phyloP scores from a whole-genome alignment of 306 rosid genomes.

The Fagus crenata region DNA sequence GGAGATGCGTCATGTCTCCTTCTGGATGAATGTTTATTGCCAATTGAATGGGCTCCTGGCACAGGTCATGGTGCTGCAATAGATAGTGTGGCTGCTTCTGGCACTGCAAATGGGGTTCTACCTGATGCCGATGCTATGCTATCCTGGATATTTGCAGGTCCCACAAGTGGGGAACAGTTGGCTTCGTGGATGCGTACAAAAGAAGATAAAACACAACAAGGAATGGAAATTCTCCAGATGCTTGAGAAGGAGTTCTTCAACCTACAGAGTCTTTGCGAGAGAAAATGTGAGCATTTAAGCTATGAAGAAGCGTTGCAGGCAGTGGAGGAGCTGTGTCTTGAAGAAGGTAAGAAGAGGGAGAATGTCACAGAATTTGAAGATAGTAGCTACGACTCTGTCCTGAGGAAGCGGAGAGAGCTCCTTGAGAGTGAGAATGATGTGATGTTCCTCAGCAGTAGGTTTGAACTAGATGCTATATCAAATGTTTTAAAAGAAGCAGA shows the following conservation, averaged over 20 bases:
- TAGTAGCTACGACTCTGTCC: slow-evolving; percentile 68
- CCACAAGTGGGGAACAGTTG: slow-evolving; percentile 71
- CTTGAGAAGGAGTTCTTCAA: slow-evolving; percentile 85
- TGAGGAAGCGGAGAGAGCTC: slow-evolving; percentile 80
- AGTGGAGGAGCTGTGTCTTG: slow-evolving; percentile 83
- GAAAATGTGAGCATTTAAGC: slow-evolving; percentile 69
- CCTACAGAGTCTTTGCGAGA: slow-evolving; percentile 76
- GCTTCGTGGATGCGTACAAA: slow-evolving; percentile 62
- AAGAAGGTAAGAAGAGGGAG: slow-evolving; percentile 80
- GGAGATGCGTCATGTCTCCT: slow-evolving; percentile 76
- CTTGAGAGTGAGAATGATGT: slow-evolving; percentile 63
- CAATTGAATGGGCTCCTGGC: slow-evolving; percentile 41
- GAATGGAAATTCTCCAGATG: slow-evolving; percentile 63
- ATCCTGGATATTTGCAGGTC: slow-evolving; percentile 78
- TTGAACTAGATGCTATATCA: slow-evolving; percentile 72
- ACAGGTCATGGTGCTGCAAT: slow-evolving; percentile 39
- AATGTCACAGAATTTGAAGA: slow-evolving; percentile 56
- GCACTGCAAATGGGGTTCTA: slow-evolving; percentile 48
- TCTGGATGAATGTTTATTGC: slow-evolving; percentile 67
- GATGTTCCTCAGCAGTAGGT: slow-evolving; percentile 47
- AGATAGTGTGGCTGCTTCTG: slow-evolving; percentile 41
- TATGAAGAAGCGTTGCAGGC: slow-evolving; percentile 79
- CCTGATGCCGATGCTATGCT: slow-evolving; percentile 50
- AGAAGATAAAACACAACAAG: slow-evolving; percentile 73
- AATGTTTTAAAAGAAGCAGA: slow-evolving; percentile 84